A percentile compares a stretch with the other conserved stretches of the same genome.
These are phyloP conservation scores for Diplogelasinospora grovesii DNA, from an alignment of 495 filamentous ascomycete genomes.

Conservation along the genomic window DNA sequence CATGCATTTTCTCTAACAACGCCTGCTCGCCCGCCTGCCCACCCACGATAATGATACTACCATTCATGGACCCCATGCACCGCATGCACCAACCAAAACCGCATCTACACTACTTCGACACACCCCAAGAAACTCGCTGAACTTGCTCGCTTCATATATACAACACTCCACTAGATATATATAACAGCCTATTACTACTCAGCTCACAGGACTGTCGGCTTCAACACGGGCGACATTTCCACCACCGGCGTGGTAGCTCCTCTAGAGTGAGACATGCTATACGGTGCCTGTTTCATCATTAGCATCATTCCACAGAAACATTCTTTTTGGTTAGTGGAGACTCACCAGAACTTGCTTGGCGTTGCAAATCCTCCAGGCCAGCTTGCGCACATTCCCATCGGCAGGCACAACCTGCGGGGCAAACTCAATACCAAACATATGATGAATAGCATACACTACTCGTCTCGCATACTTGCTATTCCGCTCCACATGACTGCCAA, in stretches of 20 bases:
- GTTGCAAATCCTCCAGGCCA: constrained; percentile 93
- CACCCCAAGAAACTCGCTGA: neutral
- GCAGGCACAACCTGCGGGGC: constrained; percentile 87
- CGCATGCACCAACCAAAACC: neutral
- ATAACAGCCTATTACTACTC: no score
- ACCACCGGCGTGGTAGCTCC: constrained; percentile 47
- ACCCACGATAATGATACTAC: neutral
- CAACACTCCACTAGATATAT: no score
- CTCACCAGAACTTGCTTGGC: constrained; percentile 91
- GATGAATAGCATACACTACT: constrained; percentile 86
- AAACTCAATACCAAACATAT: constrained; percentile 98
- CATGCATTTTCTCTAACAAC: constrained; percentile 2
- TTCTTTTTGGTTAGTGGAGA: constrained; percentile 9
- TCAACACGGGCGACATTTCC: constrained; percentile 34
- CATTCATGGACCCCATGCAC: neutral
- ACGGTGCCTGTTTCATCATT: constrained; percentile 46
- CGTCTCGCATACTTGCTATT: constrained; percentile 83
- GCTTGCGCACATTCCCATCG: constrained; percentile 83
- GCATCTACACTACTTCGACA: neutral
- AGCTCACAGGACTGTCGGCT: no score
- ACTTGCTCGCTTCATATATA: constrained; percentile 1
- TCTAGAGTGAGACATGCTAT: constrained; percentile 56
- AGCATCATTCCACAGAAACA: constrained; percentile 1
- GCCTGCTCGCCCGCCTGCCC: neutral
- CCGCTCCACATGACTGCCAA: constrained; percentile 73